Evolutionary conservation across 192 early-diverging fungal species (phyloP), one percentile per base, ranked within the genome.

Genomic region (Geranomyces michiganensis): DNA sequence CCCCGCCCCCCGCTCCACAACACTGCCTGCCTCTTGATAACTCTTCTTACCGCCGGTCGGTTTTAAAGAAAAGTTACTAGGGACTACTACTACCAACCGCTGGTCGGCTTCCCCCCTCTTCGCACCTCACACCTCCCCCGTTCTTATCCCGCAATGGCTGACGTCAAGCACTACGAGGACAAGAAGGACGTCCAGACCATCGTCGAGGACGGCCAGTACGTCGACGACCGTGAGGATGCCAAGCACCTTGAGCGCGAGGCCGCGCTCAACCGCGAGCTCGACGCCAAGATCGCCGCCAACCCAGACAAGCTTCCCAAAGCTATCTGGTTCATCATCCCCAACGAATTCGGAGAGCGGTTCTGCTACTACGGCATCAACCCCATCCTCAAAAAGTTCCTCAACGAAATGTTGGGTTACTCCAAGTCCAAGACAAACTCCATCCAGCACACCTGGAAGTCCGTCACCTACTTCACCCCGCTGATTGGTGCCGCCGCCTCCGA

Each of bases 341-440:
- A 79, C 73, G 80, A 84, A 72, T 74, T 81, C 32, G 82, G 67
- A 1, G 82, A 84, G 58, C 76, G 82, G 14, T 89, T 89, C 82
- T 79, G 78, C 47, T 89, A 77, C 80, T 89, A 89, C 68, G 87
- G 87, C 60, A 76, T 84, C 21, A 81, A 77, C 56, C 85, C 85
- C 47, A 74, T 86, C 71, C 79, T 87, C 44, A 75, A 73, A 59
- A 68, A 67, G 45, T 78, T 71, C 72, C 76, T 85, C 21, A 67
- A 67, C 29, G 65, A 70, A 15, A 66, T 76, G 44, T 31, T 79
- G 9, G 78, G 78, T 19, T 70, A 56, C 31, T 44, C 48, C 59
- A 45, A 22, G 0, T 29, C 65, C 46, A 77, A 75, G 60, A 75
- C 76, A 46, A 79, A 76, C 15, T 77, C 78, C 70, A 30, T 77